phyloP scores from a whole-genome alignment of 2,329 filamentous ascomycete species.

The Pseudocercospora eumusae region DNA sequence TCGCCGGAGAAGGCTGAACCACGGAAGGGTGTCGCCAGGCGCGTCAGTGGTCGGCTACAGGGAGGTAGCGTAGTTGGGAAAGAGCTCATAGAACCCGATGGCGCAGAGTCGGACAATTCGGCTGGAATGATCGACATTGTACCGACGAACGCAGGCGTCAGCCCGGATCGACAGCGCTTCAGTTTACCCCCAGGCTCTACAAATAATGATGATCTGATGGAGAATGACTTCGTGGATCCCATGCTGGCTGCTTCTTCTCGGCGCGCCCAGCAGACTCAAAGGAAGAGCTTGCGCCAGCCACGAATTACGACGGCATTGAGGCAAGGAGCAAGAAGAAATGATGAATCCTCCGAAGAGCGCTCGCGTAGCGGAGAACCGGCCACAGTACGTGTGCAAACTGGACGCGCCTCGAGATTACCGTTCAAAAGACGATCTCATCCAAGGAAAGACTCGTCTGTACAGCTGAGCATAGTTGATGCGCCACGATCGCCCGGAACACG shows the following conservation, averaged over 20 bases:
- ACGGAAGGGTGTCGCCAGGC: conserved; percentile 35
- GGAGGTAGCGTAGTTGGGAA: conserved; percentile 12
- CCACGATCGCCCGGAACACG: conserved; percentile 39
- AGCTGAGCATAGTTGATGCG: conserved; percentile 56
- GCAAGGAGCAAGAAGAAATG: background rate
- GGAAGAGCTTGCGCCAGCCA: conserved; percentile 40
- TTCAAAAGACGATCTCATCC: background rate
- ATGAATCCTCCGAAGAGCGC: conserved; percentile 31
- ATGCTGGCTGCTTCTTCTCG: conserved; percentile 39
- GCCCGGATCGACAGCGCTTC: conserved; percentile 16
- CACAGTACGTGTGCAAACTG: conserved; percentile 3
- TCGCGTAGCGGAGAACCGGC: conserved; percentile 10
- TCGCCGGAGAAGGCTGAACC: conserved; percentile 25
- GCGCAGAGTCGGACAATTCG: conserved; percentile 22
- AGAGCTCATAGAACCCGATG: conserved; percentile 33
- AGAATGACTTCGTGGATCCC: conserved; percentile 49
- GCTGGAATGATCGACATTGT: conserved; percentile 3
- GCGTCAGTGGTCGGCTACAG: conserved; percentile 14
- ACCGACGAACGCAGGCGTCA: conserved; percentile 19
- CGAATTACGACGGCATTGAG: conserved; percentile 43
- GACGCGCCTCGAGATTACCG: background rate
- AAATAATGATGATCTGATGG: conserved; percentile 44
- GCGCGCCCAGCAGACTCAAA: conserved; percentile 21
- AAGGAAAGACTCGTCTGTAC: conserved; percentile 24
- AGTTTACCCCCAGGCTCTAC: conserved; percentile 15